Percentiles rank a stretch among this genome's conserved stretches.
phyloP scores from a whole-genome alignment of 129 eudicot species.

The Kitagawia praeruptora region DNA sequence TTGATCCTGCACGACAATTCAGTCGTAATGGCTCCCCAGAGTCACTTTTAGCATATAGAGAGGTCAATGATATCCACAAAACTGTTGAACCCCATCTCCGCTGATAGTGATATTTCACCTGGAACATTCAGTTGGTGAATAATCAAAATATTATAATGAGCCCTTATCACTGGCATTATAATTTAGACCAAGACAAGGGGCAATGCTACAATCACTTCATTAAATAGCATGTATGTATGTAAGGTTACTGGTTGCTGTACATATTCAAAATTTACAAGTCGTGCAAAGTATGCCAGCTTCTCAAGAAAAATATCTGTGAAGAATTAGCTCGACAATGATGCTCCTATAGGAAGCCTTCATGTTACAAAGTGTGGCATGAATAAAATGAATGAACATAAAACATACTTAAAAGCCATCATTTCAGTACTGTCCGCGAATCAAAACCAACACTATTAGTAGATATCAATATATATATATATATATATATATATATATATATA shows the following conservation, averaged over 20 bases:
- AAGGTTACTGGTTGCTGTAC: background rate
- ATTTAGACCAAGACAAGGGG: background rate
- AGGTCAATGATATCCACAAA: conserved; percentile 64
- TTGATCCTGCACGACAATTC: conserved; percentile 47
- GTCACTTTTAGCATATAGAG: conserved; percentile 63
- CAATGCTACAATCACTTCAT: background rate
- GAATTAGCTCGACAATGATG: background rate
- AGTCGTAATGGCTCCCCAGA: conserved; percentile 72
- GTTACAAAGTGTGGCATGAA: background rate
- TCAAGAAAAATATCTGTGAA: background rate
- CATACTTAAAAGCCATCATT: background rate
- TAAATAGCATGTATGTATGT: background rate
- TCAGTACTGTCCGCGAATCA: background rate
- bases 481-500: too few relatives aligned
- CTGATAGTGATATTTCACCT: conserved; percentile 82
- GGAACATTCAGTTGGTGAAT: conserved; percentile 17
- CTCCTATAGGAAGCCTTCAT: background rate
- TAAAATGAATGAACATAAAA: background rate
- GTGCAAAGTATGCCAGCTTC: background rate
- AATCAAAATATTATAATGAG: background rate
- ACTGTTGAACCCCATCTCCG: conserved; percentile 59
- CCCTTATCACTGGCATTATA: background rate
- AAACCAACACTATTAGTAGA: background rate
- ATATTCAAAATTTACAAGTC: background rate
- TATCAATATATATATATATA: background rate